Evolutionary conservation across 345 rosid genomes (phyloP).

Genomic region (Syzygium aqueum): DNA sequence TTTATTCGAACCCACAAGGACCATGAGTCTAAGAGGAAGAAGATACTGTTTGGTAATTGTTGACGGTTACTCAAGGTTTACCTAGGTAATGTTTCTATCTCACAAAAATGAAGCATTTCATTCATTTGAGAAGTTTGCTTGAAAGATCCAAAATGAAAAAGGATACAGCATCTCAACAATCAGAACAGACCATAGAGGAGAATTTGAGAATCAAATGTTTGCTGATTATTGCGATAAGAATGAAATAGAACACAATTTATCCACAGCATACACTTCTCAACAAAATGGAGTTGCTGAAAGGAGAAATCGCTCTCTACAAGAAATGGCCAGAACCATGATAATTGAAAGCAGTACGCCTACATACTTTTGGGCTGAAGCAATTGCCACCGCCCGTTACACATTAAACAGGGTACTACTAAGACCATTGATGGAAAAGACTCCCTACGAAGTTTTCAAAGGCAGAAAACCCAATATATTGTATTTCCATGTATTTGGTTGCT

Average conservation of each 20-base stretch:
- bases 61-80: background rate
- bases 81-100: background rate
- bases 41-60: background rate
- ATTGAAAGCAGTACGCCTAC: background rate
- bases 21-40: background rate
- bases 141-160: background rate
- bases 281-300: background rate
- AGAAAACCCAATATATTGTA: background rate
- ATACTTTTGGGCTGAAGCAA: background rate
- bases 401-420: accelerated
- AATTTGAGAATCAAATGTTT: background rate
- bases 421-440: background rate
- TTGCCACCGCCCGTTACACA: background rate
- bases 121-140: background rate
- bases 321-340: background rate
- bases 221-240: background rate
- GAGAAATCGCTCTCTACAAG: background rate
- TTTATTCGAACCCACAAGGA: background rate
- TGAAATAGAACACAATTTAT: background rate
- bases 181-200: background rate
- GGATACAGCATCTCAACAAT: background rate
- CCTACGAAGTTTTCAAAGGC: background rate
- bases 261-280: background rate
- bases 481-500: background rate
- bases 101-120: background rate